Evolutionary conservation across 2,329 filamentous ascomycete genomes (phyloP), one percentile per base, ranked within the genome.

Genomic region (Pseudogymnoascus sp.): DNA sequence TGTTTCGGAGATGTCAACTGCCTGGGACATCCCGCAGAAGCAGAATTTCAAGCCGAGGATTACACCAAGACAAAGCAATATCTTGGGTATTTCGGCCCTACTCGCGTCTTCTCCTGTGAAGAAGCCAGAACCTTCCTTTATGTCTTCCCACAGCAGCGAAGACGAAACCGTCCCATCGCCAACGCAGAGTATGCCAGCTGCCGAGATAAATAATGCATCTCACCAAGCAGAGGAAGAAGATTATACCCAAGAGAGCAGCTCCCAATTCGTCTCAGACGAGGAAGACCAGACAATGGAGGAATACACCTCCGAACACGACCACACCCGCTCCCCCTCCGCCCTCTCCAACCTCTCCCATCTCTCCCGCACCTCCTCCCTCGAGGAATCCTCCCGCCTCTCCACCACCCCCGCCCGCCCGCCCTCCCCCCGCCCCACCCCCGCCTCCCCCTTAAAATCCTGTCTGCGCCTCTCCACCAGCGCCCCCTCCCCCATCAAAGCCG

Each of bases 1-100:
- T 26, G n/a, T 15, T 13, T 17, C 44, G 6, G 44, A 62, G 47
- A 23, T 50, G 9, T 62, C 57, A 1, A 28, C 35, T 42, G 17
- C 19, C 4, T 69, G 65, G 63, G 68, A 71, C 10, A 71, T 72
- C 28, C 71, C 71, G 15, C 72, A 74, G 53, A 73, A 73, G 60
- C 63, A 68, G 23, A 72, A 72, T 59, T 74, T 74, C 57, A 67
- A 69, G 8, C 71, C 72, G 31, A 66, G 67, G 7, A 50, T 50
- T 50, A 50, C 44, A 50, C 64, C 64, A 42, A 67, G 70, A 10
- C 66, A 68, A 21, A 67, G 62, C 50, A 62, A 63, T 13, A 64
- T 64, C 33, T 19, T 68, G n/a, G 68, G 71, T 59, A 63, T 73
- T 4, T 71, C 70, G 10, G 68, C 69, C 15, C 63, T 73, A 13